These are phyloP conservation scores for Solanum chilense DNA, from an alignment of 257 asterid genomes.

Conservation along the genomic window DNA sequence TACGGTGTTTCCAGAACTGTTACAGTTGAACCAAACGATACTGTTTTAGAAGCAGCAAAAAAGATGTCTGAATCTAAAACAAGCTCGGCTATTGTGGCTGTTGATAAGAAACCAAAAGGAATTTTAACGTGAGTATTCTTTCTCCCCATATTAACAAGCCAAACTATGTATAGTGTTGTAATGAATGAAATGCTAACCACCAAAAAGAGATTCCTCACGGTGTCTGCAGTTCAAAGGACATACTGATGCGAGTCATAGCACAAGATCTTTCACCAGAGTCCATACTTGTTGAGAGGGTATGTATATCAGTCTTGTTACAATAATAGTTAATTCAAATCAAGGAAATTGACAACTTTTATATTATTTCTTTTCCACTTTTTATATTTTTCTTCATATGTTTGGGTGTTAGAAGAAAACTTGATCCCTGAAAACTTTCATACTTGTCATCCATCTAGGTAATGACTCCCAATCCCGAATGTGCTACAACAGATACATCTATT, in stretches of 20 bases:
- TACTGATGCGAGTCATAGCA: neutral
- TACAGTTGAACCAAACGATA: constrained; percentile 61
- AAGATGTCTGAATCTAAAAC: constrained; percentile 62
- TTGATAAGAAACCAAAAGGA: constrained; percentile 82
- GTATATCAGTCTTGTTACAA: neutral
- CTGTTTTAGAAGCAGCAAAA: constrained; percentile 60
- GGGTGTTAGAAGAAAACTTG: neutral
- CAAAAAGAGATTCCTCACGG: neutral
- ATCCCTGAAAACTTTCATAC: neutral
- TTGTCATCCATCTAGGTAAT: constrained; percentile 43
- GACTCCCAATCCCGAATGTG: constrained; percentile 94
- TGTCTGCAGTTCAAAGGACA: neutral
- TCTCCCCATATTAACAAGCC: neutral
- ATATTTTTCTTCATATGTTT: neutral
- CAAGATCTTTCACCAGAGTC: neutral
- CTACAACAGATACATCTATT: constrained; percentile 69
- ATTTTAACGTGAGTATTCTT: constrained; percentile 34
- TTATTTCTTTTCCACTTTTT: neutral
- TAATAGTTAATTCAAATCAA: neutral
- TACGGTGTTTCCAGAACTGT: constrained; percentile 31
- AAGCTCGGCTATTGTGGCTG: constrained; percentile 57
- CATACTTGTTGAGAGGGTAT: neutral
- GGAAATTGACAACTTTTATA: neutral
- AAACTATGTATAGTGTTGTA: neutral
- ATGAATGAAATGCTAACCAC: neutral